Evolutionary conservation across 768 basidiomycete genomes (phyloP).

Genomic region (Podaxis rugospora): DNA sequence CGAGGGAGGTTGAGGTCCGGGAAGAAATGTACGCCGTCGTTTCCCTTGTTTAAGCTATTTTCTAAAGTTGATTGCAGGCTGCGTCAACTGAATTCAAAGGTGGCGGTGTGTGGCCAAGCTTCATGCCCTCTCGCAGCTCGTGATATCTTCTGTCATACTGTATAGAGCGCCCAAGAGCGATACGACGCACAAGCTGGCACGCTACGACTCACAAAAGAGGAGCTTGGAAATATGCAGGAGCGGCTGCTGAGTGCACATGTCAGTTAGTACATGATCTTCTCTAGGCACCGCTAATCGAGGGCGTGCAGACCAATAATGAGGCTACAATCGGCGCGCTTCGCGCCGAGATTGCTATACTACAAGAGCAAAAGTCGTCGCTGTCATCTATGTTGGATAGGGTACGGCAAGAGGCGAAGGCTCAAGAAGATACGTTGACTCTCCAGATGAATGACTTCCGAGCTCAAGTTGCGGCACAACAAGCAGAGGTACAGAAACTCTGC

Average conservation of each 20-base stretch:
- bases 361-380: conserved; percentile 33
- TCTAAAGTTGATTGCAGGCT: not conserved
- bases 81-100: not conserved
- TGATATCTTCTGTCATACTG: conserved; percentile 32
- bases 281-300: not conserved
- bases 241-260: not conserved
- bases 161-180: conserved; percentile 37
- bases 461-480: not conserved
- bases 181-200: conserved; percentile 55
- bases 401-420: conserved; percentile 23
- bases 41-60: not conserved
- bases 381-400: conserved; percentile 20
- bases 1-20: not conserved
- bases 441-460: not conserved
- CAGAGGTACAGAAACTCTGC: not conserved
- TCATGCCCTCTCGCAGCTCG: not conserved
- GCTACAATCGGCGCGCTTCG: conserved; percentile 28
- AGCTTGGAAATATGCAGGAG: conserved; percentile 45
- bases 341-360: conserved; percentile 34
- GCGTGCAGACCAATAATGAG: conserved; percentile 22
- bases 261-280: not conserved
- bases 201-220: conserved; percentile 50
- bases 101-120: not conserved
- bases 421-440: conserved; percentile 1
- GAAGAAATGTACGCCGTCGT: conserved; percentile 8